Conservation (phyloP, 2,329 filamentous ascomycete genomes). For the Talaromyces albobiverticillius region DNA sequence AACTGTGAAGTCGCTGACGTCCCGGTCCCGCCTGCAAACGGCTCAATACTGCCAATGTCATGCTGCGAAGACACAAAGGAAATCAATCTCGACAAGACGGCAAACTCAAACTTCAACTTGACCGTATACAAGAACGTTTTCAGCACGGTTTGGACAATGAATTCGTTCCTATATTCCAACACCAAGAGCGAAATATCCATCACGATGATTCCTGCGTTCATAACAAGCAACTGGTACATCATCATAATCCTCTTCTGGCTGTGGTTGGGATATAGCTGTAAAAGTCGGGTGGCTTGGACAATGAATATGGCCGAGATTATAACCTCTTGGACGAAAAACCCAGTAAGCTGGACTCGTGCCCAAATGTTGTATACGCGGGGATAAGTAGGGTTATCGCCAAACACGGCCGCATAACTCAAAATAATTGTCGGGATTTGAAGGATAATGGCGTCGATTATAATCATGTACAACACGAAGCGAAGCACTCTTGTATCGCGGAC, state of each 20-base stretch:
- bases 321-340: slow-evolving; percentile 56
- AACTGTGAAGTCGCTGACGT: no score
- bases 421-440: slow-evolving; percentile 46
- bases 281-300: slow-evolving; percentile 50
- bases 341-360: slow-evolving; percentile 56
- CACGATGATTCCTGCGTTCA: slow-evolving; percentile 47
- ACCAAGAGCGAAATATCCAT: slow-evolving; percentile 44
- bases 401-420: slow-evolving; percentile 42
- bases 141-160: slow-evolving; percentile 43
- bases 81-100: slow-evolving; percentile 48
- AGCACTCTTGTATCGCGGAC: slow-evolving; percentile 37
- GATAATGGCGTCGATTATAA: slow-evolving; percentile 41
- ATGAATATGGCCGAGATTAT: slow-evolving; percentile 55
- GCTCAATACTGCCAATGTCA: neutral
- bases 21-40: neutral
- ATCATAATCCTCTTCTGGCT: neutral
- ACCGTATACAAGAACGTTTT: slow-evolving; percentile 48
- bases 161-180: slow-evolving; percentile 41
- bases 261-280: slow-evolving; percentile 27
- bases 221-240: slow-evolving; percentile 40
- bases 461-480: slow-evolving; percentile 44
- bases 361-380: slow-evolving; percentile 42
- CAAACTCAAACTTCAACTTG: slow-evolving; percentile 50
- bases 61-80: slow-evolving; percentile 23
- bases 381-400: slow-evolving; percentile 23